Evolutionary conservation across 495 filamentous ascomycete species (phyloP).

Genomic region (Hypomontagnella submonticulosa): DNA sequence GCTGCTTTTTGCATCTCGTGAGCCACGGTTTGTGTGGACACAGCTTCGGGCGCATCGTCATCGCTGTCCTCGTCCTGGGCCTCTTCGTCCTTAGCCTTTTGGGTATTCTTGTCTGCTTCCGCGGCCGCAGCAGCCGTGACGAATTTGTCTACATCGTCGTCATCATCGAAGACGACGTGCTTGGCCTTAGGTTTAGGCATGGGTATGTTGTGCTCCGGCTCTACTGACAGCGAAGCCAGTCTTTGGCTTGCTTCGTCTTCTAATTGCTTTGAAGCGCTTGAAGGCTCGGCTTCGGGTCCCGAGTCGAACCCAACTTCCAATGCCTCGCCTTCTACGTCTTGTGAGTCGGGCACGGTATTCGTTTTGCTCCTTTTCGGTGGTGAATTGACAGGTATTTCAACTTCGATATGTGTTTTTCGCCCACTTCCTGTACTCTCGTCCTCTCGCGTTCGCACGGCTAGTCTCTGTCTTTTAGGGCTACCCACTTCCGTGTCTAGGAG

Average conservation of each 20-base stretch:
- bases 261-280: conserved; percentile 44
- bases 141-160: conserved; percentile 50
- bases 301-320: conserved; percentile 10
- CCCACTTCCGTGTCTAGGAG: not conserved
- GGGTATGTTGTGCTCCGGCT: conserved; percentile 24
- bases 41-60: conserved; percentile 58
- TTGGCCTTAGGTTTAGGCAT: conserved; percentile 39
- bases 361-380: conserved; percentile 10
- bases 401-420: conserved; percentile 35
- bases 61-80: conserved; percentile 52
- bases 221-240: conserved; percentile 34
- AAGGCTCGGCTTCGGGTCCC: conserved; percentile 22
- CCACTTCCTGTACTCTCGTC: conserved; percentile 29
- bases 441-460: conserved; percentile 38
- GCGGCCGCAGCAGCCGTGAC: conserved; percentile 35
- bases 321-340: conserved; percentile 9
- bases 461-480: conserved; percentile 34
- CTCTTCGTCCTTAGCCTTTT: conserved; percentile 37
- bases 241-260: conserved; percentile 45
- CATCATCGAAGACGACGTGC: conserved; percentile 49
- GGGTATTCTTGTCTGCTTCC: conserved; percentile 23
- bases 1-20: conserved; percentile 50
- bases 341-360: conserved; percentile 28
- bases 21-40: conserved; percentile 54
- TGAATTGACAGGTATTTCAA: conserved; percentile 41